Base-by-base conservation (phyloP, 345 rosid species). In the Raphanus raphanistrum region DNA sequence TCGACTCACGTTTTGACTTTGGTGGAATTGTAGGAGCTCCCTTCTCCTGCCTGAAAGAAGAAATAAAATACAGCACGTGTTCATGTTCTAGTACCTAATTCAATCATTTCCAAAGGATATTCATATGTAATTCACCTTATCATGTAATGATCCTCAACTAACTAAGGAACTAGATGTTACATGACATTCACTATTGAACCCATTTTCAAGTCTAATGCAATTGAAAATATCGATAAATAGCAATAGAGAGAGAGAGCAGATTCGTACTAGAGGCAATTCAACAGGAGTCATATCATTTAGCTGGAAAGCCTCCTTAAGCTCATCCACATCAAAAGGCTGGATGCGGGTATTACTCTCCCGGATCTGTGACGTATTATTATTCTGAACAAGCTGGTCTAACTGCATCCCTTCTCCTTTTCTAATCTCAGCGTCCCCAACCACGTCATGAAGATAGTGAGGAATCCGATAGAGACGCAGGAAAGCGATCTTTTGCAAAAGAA, bases 331-430 rank as follows among this genome's bases (percentile, higher is more conserved):
- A 78, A 93, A 93, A 61, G 93, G 91, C 65, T 76, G 88, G 73
- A 91, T 90, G 13, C 79, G 84, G 16, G 80, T 73, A 78, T 74
- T 83, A 17, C 82, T 62, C 61, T 85, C 92, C 76, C 87, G 83
- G 70, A 82, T 74, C 66, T 79, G 66, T 35, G 84, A 76, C 29
- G 78, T 36, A 76, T 70, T 36, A 76, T 70, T 36, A 76, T 68
- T 86, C 72, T 87, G 88, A 75, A 86, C 70, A 80, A 91, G 92
- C 82, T 90, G 97, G 83, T 85, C 88, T 80, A 93, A 68, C 78
- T 90, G 94, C 98, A 93, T 91, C 61, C 96, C 97, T 48, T 90
- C 97, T 71, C 97, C 97, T 87, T 91, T 91, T 70, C 93, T 87
- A 68, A 93, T 88, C 84, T 91, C 90, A 36, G 90, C 82, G 76